Conservation (phyloP, 352 stramenopile genomes). For the Pythium myriotylum region DNA sequence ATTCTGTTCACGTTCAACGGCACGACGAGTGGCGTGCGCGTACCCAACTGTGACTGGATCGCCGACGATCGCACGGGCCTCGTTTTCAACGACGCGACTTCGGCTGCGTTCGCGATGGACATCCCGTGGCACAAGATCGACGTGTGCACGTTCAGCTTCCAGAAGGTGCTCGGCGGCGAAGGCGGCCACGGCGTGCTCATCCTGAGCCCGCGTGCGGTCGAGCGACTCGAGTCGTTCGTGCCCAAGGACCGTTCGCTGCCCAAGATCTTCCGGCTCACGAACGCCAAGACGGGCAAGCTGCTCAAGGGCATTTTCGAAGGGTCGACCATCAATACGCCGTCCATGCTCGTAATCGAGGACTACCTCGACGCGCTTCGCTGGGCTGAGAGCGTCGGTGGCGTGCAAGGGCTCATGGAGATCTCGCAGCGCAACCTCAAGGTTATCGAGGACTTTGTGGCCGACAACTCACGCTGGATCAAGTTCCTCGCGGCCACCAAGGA, state of each 20-base stretch:
- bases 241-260: conserved; percentile 91
- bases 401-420: conserved; percentile 93
- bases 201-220: conserved; percentile 94
- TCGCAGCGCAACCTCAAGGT: conserved; percentile 95
- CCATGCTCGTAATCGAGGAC: conserved; percentile 99
- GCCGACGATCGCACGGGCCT: conserved; percentile 93
- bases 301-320: conserved; percentile 96
- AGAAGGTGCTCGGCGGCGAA: conserved; percentile 99
- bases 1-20: conserved; percentile 99
- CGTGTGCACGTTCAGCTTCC: conserved; percentile 99
- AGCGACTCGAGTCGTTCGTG: conserved; percentile 96
- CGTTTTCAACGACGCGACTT: conserved; percentile 98
- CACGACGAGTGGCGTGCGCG: conserved; percentile 96
- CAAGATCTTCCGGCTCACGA: conserved; percentile 99
- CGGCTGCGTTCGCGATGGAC: conserved; percentile 98
- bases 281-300: conserved; percentile 95
- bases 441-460: conserved; percentile 95
- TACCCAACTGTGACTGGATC: conserved; percentile 97
- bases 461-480: conserved; percentile 95
- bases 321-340: conserved; percentile 99
- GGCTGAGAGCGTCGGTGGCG: conserved; percentile 94
- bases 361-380: conserved; percentile 98
- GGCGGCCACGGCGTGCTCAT: conserved; percentile 98
- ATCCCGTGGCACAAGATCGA: conserved; percentile 99
- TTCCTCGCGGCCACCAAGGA: conserved; percentile 95